Base-by-base conservation (phyloP, 2,329 filamentous ascomycete genomes). In the Scytalidium sp. region DNA sequence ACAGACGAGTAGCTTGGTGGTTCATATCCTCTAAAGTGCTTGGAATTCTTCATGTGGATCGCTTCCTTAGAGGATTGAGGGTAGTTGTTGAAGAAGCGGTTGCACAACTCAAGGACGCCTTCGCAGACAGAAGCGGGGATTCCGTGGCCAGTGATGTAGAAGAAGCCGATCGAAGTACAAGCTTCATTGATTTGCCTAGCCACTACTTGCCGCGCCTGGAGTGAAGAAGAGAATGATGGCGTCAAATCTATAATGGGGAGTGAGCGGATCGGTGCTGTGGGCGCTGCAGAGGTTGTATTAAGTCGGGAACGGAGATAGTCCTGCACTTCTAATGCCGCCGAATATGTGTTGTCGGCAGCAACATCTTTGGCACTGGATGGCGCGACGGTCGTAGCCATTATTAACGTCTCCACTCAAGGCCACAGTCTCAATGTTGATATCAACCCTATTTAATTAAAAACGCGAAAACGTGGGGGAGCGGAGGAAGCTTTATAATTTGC, bases 21-120 rank as follows among this genome's bases (percentile, higher is more conserved):
- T 55, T 80, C 76, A 55, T 79, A 80, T 19, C 76, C 76, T 43
- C 76, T 67, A 55, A 63, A 64, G 19, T 63, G 56, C 10, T 76
- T 72, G 22, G 60, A 64, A 11, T 64, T 58, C 46, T 59, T 69
- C 66, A 51, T 64, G 63, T 57, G 70, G 62, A 57, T 68, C 56
- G 25, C 64, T 20, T 68, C 65, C 59, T 79, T 80, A 42, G 71
- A 69, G 19, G 71, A 68, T 2, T 70, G 56, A 0, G 75, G 69
- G 4, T 81, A 68, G 3, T 66, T 62, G 56, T 59, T 54, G 47
- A 83, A 82, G 56, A 82, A 70, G 11, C 64, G 65, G 54, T 71
- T 67, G 13, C 71, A 66, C 2, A 68, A 65, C 15, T 68, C 54
- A 50, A 80, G 67, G 2, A 73, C 67, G 2, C 60, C 60, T 9